Conservation (phyloP, 805 yeast species). For the Jamesozyma lodderae region DNA sequence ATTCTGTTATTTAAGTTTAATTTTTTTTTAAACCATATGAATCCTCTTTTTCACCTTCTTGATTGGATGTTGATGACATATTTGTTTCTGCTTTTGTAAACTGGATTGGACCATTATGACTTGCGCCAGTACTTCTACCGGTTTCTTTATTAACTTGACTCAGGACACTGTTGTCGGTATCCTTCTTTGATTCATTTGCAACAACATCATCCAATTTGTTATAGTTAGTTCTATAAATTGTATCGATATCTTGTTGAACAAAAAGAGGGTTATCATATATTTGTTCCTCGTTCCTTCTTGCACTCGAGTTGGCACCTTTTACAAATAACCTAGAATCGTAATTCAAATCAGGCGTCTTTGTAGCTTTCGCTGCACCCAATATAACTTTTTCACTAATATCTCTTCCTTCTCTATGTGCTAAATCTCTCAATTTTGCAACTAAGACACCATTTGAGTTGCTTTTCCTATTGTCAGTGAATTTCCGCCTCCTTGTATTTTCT, state of each 20-base stretch:
- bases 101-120: conserved; percentile 35
- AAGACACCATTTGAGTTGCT: not conserved
- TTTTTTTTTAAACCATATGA: conserved; percentile 3
- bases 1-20: not conserved
- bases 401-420: conserved; percentile 39
- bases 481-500: not conserved
- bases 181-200: conserved; percentile 7
- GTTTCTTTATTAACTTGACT: conserved; percentile 5
- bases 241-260: conserved; percentile 42
- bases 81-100: conserved; percentile 33
- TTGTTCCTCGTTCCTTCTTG: conserved; percentile 36
- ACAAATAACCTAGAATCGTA: conserved; percentile 54
- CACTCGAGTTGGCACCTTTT: conserved; percentile 34
- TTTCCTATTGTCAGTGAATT: not conserved
- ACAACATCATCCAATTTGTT: conserved; percentile 17
- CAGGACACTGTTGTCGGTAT: conserved; percentile 6
- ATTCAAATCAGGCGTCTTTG: conserved; percentile 33
- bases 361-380: conserved; percentile 38
- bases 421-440: conserved; percentile 34
- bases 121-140: conserved; percentile 4
- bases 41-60: conserved; percentile 2
- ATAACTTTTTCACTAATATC: conserved; percentile 51
- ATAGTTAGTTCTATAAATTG: conserved; percentile 39
- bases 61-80: not conserved
- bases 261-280: conserved; percentile 54